Conservation (phyloP, 1,284 basidiomycete species). For the Papiliotrema flavescens region DNA sequence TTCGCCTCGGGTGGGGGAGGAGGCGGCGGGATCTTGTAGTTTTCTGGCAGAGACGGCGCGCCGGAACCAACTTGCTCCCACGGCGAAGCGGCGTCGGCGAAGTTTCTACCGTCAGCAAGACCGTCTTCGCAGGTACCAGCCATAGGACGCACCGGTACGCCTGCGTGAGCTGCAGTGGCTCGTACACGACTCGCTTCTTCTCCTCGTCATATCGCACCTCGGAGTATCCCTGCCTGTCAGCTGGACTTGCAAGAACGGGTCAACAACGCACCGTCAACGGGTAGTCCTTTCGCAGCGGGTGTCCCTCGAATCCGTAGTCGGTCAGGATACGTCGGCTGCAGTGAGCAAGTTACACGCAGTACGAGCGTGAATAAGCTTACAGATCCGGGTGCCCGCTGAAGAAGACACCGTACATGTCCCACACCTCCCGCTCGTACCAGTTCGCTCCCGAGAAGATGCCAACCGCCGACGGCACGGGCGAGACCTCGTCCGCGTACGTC, state of each 20-base stretch:
- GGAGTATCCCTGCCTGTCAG: slow-evolving; percentile 69
- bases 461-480: slow-evolving; percentile 81
- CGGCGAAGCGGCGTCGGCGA: slow-evolving; percentile 79
- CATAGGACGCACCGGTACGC: slow-evolving; percentile 74
- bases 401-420: slow-evolving; percentile 98
- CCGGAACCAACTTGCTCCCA: slow-evolving; percentile 97
- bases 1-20: slow-evolving; percentile 45
- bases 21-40: slow-evolving; percentile 49
- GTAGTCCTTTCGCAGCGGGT: slow-evolving; percentile 97
- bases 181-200: slow-evolving; percentile 96
- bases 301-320: slow-evolving; percentile 98
- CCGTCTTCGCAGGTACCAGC: not conserved
- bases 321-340: slow-evolving; percentile 88
- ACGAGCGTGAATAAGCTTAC: slow-evolving; percentile 54
- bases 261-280: slow-evolving; percentile 70
- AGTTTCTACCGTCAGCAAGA: slow-evolving; percentile 63
- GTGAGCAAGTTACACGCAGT: slow-evolving; percentile 2
- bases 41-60: slow-evolving; percentile 38
- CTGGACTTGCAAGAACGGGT: not conserved
- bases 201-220: slow-evolving; percentile 98
- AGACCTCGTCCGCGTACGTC: slow-evolving; percentile 95
- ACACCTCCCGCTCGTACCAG: slow-evolving; percentile 96
- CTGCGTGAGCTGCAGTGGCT: slow-evolving; percentile 95
- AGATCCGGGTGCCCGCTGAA: slow-evolving; percentile 96
- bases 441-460: slow-evolving; percentile 86